These are phyloP conservation scores for Yamadazyma sp. DNA, from an alignment of 805 yeast species.

Conservation along the genomic window DNA sequence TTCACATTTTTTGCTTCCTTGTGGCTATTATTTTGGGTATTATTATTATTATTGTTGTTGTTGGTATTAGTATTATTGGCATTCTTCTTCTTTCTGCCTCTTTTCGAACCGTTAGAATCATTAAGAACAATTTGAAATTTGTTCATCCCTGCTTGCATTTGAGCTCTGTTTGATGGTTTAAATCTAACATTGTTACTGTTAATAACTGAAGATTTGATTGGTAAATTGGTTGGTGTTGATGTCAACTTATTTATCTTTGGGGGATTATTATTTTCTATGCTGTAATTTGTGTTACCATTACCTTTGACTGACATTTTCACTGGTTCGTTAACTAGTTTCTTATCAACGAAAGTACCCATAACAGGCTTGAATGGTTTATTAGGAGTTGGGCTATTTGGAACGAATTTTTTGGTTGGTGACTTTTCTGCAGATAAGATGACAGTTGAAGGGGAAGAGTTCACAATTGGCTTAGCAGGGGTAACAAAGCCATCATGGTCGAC, in stretches of 20 bases:
- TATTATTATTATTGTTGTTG: too few species aligned
- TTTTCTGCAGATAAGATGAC: slow-evolving; percentile 35
- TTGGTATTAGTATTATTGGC: neutral
- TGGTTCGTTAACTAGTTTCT: neutral
- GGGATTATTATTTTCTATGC: neutral
- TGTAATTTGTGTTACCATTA: neutral
- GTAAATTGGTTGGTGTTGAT: slow-evolving; percentile 7
- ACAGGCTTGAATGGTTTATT: slow-evolving; percentile 28
- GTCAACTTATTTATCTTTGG: slow-evolving; percentile 3
- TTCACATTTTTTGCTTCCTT: neutral
- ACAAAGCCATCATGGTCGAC: slow-evolving; percentile 14
- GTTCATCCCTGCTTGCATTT: slow-evolving; percentile 40
- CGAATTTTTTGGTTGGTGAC: slow-evolving; percentile 7
- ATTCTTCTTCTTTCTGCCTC: slow-evolving; percentile 12
- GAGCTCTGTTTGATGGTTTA: slow-evolving; percentile 19
- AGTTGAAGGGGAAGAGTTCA: slow-evolving; percentile 40
- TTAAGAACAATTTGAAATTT: slow-evolving; percentile 47
- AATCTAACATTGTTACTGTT: slow-evolving; percentile 10
- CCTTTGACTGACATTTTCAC: neutral
- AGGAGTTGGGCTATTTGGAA: slow-evolving; percentile 41
- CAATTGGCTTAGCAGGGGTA: slow-evolving; percentile 34
- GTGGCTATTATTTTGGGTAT: slow-evolving; percentile 2
- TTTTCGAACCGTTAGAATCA: slow-evolving; percentile 23
- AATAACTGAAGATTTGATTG: slow-evolving; percentile 7
- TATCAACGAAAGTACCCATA: slow-evolving; percentile 39